phyloP scores from a whole-genome alignment of 2,329 filamentous ascomycete species.

The Arthrobotrys pseudoclavata region DNA sequence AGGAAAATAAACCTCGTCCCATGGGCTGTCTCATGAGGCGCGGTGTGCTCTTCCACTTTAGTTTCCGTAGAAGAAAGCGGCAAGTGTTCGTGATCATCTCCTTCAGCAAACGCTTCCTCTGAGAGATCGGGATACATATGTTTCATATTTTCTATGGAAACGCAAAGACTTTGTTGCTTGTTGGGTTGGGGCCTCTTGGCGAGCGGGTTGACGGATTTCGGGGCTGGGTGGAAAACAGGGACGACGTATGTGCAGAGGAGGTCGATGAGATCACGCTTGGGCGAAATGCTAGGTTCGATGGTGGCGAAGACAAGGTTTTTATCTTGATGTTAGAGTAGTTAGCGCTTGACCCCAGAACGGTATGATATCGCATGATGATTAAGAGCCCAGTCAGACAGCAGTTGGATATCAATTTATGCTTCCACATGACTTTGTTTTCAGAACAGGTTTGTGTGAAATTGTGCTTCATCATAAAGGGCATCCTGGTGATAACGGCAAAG shows the following conservation, averaged over 20 bases:
- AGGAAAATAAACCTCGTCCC: constrained; percentile 53
- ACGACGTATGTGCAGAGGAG: constrained; percentile 53
- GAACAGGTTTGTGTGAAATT: constrained; percentile 61
- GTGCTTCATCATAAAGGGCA: constrained; percentile 58
- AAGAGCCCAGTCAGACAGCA: constrained; percentile 57
- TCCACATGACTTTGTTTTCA: constrained; percentile 59
- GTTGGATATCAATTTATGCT: constrained; percentile 59
- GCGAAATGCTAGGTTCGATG: constrained; percentile 37
- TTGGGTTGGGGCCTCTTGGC: constrained; percentile 42
- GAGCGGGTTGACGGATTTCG: constrained; percentile 38
- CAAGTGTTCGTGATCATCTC: constrained; percentile 12
- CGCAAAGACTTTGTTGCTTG: constrained; percentile 46
- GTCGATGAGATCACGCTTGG: constrained; percentile 49
- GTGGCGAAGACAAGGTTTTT: constrained; percentile 50
- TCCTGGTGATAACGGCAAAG: neutral
- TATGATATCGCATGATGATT: neutral
- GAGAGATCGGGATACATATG: constrained; percentile 24
- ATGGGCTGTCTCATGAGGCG: constrained; percentile 38
- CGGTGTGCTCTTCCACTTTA: constrained; percentile 38
- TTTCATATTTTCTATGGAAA: constrained; percentile 42
- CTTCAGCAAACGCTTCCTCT: neutral
- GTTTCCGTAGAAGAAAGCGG: neutral
- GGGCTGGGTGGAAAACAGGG: constrained; percentile 42
- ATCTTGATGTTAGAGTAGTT: constrained; percentile 17
- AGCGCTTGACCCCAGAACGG: neutral